These are phyloP conservation scores for Penicillium riverlandense DNA, from an alignment of 495 filamentous ascomycete genomes.

Conservation along the genomic window DNA sequence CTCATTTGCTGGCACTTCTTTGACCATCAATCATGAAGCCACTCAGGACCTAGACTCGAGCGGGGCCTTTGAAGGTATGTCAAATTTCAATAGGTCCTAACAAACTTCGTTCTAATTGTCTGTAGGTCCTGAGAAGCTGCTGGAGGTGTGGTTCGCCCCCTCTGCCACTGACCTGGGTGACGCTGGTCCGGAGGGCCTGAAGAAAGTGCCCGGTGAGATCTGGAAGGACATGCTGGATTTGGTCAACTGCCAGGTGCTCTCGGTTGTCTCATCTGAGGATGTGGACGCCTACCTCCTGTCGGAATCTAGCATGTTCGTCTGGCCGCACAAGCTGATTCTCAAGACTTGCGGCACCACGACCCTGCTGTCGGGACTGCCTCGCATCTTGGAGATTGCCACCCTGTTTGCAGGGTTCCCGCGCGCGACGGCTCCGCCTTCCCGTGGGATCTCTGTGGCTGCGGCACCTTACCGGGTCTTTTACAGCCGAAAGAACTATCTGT, in stretches of 20 bases:
- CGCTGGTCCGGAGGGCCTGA: constrained; percentile 70
- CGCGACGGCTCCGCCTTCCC: constrained; percentile 37
- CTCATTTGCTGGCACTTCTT: constrained; percentile 63
- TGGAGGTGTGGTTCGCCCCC: constrained; percentile 97
- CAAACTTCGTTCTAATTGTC: constrained; percentile 3
- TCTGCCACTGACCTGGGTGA: constrained; percentile 66
- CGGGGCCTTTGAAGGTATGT: constrained; percentile 90
- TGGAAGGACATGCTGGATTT: constrained; percentile 98
- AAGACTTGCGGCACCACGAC: constrained; percentile 99
- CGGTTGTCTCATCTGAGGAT: constrained; percentile 87
- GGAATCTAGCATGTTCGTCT: constrained; percentile 99
- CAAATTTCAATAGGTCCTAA: not conserved
- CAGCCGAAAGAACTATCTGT: constrained; percentile 96
- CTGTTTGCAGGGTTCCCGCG: constrained; percentile 79
- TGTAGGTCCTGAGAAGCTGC: constrained; percentile 87
- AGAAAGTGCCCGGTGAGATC: constrained; percentile 70
- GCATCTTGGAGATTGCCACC: constrained; percentile 85
- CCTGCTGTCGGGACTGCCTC: constrained; percentile 76
- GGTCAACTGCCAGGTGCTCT: constrained; percentile 97
- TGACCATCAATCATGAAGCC: constrained; percentile 96
- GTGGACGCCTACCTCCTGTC: constrained; percentile 97
- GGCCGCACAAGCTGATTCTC: constrained; percentile 95
- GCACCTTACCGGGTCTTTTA: constrained; percentile 96
- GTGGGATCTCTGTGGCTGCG: constrained; percentile 62
- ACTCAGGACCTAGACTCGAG: constrained; percentile 90